These are phyloP conservation scores for Hygrophila difformis DNA, from an alignment of 257 asterid species.

Conservation along the genomic window DNA sequence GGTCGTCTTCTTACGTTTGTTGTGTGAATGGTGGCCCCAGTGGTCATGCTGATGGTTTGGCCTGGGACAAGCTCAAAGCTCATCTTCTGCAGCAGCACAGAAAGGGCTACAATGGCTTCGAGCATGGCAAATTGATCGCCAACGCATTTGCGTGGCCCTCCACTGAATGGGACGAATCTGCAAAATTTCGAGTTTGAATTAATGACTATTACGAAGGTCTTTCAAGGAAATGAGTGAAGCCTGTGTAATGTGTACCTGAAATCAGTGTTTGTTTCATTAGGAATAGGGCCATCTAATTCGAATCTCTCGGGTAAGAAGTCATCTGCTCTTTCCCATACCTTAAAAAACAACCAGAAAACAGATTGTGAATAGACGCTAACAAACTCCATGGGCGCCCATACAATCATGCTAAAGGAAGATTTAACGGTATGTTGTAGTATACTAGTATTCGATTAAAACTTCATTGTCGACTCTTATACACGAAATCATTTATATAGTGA, in stretches of 20 bases:
- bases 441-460: no score
- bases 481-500: no score
- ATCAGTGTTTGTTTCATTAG: slow-evolving; percentile 89
- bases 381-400: not conserved
- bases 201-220: not conserved
- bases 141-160: slow-evolving; percentile 95
- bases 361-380: no score
- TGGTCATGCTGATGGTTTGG: slow-evolving; percentile 88
- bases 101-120: slow-evolving; percentile 79
- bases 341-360: no score
- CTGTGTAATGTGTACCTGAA: slow-evolving; percentile 38
- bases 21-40: slow-evolving; percentile 97
- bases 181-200: slow-evolving; percentile 6
- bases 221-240: slow-evolving; percentile 3
- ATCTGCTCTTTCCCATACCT: slow-evolving; percentile 95
- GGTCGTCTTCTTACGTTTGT: slow-evolving; percentile 53
- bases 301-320: slow-evolving; percentile 85
- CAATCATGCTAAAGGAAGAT: not conserved
- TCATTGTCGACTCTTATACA: no score
- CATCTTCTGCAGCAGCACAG: slow-evolving; percentile 57
- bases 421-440: no score
- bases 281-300: slow-evolving; percentile 58
- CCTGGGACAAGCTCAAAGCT: slow-evolving; percentile 69
- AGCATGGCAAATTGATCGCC: slow-evolving; percentile 95
- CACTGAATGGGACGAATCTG: slow-evolving; percentile 90